phyloP scores from a whole-genome alignment of 2,329 filamentous ascomycete species.

The Cladosporium sphaerospermum region DNA sequence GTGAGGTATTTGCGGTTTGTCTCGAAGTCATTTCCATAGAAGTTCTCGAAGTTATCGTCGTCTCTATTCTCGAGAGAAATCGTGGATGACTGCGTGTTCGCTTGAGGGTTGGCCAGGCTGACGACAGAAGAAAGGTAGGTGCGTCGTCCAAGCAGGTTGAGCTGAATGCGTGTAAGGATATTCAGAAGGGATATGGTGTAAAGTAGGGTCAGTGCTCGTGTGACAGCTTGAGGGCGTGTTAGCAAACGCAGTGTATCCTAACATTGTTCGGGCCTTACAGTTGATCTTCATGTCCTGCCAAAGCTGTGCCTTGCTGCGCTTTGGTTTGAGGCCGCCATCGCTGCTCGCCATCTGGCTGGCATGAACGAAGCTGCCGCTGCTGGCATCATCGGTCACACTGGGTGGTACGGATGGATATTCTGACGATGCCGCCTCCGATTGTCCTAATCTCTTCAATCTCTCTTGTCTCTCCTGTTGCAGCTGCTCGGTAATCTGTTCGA shows the following conservation, averaged over 20 bases:
- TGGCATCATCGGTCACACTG: slow-evolving; percentile 74
- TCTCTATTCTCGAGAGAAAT: slow-evolving; percentile 93
- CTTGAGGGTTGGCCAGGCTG: slow-evolving; percentile 69
- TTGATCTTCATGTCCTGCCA: slow-evolving; percentile 98
- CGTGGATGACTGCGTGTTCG: slow-evolving; percentile 56
- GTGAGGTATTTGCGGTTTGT: slow-evolving; percentile 92
- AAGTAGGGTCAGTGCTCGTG: slow-evolving; percentile 81
- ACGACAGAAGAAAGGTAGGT: slow-evolving; percentile 96
- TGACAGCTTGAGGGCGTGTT: slow-evolving; percentile 59
- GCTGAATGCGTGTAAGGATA: slow-evolving; percentile 87
- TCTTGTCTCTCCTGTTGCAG: slow-evolving; percentile 88
- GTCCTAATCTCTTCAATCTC: slow-evolving; percentile 41
- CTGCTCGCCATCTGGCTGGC: slow-evolving; percentile 64
- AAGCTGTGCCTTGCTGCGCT: slow-evolving; percentile 83
- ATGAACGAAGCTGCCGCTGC: slow-evolving; percentile 78
- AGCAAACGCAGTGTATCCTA: neutral
- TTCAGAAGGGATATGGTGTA: slow-evolving; percentile 87
- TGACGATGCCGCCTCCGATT: slow-evolving; percentile 50
- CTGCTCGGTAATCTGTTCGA: slow-evolving; percentile 87
- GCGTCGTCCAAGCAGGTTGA: slow-evolving; percentile 90
- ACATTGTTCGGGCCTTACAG: slow-evolving; percentile 53
- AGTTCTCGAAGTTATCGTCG: slow-evolving; percentile 74
- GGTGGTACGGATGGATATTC: slow-evolving; percentile 54
- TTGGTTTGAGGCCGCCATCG: slow-evolving; percentile 48
- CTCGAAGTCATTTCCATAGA: slow-evolving; percentile 89